These are phyloP conservation scores for Rhizophora apiculata DNA, from an alignment of 345 rosid genomes.

Conservation along the genomic window DNA sequence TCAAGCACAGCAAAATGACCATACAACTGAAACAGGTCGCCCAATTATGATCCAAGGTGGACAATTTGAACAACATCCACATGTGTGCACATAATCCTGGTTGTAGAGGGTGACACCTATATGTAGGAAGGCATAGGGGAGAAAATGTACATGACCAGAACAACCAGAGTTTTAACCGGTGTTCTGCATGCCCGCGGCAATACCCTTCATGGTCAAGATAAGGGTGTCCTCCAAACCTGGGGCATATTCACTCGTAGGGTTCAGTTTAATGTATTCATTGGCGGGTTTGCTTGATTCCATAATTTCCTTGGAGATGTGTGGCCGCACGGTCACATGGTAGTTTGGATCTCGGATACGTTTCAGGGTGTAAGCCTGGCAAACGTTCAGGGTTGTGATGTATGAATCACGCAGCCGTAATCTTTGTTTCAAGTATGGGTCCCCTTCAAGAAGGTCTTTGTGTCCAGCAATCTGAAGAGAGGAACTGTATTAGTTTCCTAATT, in stretches of 20 bases:
- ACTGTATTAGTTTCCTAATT: neutral
- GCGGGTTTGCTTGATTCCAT: slow-evolving; percentile 73
- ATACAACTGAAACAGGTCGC: neutral
- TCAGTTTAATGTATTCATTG: slow-evolving; percentile 72
- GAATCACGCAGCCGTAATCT: slow-evolving; percentile 93
- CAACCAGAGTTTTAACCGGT: slow-evolving; percentile 55
- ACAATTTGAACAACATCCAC: slow-evolving; percentile 3
- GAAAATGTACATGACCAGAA: neutral
- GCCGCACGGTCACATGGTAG: slow-evolving; percentile 70
- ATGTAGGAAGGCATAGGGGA: neutral
- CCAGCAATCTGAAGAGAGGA: slow-evolving; percentile 62
- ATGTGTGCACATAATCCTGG: neutral
- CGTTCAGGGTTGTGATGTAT: slow-evolving; percentile 92
- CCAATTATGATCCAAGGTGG: neutral
- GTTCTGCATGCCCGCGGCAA: slow-evolving; percentile 93
- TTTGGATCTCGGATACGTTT: slow-evolving; percentile 80
- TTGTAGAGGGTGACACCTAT: neutral
- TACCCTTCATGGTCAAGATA: slow-evolving; percentile 97
- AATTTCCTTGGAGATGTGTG: slow-evolving; percentile 81
- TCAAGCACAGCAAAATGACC: neutral
- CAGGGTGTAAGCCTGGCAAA: slow-evolving; percentile 90
- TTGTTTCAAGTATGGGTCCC: slow-evolving; percentile 90
- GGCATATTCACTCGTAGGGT: slow-evolving; percentile 77
- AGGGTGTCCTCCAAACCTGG: slow-evolving; percentile 98
- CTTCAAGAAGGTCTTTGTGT: slow-evolving; percentile 95